phyloP scores from a whole-genome alignment of 192 early-diverging fungal species.

The Entophlyctis luteolus region DNA sequence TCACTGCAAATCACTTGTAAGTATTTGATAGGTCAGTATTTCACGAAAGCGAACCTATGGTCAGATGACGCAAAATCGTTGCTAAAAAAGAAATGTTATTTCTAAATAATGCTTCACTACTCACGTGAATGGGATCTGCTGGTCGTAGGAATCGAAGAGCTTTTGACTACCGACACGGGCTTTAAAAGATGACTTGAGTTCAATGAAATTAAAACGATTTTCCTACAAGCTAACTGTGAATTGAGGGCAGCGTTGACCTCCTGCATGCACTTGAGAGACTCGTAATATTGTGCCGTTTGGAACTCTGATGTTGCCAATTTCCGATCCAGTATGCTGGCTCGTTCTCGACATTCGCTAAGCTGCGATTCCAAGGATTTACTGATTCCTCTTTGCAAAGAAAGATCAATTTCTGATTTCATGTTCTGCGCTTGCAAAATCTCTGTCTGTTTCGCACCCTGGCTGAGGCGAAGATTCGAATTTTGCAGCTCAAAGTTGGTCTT shows the following conservation, averaged over 20 bases:
- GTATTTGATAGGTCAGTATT: too few relatives aligned
- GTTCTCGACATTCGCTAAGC: conserved; percentile 4
- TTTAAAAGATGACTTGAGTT: neutral
- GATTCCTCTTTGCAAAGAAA: conserved; percentile 22
- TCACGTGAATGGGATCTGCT: neutral
- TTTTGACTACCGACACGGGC: too few relatives aligned
- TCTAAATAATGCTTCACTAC: too few relatives aligned
- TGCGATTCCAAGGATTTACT: conserved; percentile 23
- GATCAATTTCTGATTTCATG: conserved; percentile 6
- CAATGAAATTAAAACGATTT: neutral
- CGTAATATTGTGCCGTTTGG: neutral
- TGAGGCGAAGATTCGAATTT: neutral
- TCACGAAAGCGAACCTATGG: too few relatives aligned
- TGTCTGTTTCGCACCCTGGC: conserved; percentile 8
- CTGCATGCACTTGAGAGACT: neutral
- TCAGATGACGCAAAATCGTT: too few relatives aligned
- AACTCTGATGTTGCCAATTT: conserved; percentile 11
- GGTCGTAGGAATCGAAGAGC: neutral
- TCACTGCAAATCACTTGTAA: too few relatives aligned
- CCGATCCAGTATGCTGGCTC: conserved; percentile 9
- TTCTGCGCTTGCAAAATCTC: neutral
- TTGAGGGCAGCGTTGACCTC: neutral
- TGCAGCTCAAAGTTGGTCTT: conserved; percentile 2
- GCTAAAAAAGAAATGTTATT: too few relatives aligned
- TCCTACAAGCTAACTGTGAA: neutral